phyloP scores from a whole-genome alignment of 1,139 yeast genomes.

The Lodderomyces oxycetoniae region DNA sequence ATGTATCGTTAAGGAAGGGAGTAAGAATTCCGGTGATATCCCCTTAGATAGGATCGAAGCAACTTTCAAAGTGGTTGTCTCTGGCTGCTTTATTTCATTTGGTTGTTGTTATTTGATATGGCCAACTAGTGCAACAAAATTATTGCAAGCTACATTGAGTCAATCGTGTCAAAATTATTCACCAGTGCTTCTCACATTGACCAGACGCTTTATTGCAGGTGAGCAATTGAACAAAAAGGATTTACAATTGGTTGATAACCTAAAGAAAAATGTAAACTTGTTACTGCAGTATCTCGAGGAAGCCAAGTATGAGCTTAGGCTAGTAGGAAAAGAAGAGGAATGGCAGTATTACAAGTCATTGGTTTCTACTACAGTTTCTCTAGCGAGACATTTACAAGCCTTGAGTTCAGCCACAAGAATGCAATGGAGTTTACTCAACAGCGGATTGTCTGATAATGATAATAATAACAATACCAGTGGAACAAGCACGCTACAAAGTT shows the following conservation, averaged over 20 bases:
- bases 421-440: conserved; percentile 50
- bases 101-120: conserved; percentile 55
- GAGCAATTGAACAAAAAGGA: conserved; percentile 40
- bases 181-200: conserved; percentile 43
- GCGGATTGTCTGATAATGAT: not conserved
- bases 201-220: conserved; percentile 53
- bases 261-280: conserved; percentile 37
- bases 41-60: conserved; percentile 54
- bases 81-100: conserved; percentile 61
- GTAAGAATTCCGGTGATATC: conserved; percentile 56
- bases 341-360: conserved; percentile 41
- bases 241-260: conserved; percentile 28
- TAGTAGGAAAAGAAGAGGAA: conserved; percentile 54
- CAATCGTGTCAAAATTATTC: conserved; percentile 54
- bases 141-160: conserved; percentile 45
- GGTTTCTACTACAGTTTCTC: conserved; percentile 47
- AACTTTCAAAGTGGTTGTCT: conserved; percentile 53
- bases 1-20: conserved; percentile 74
- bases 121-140: conserved; percentile 56
- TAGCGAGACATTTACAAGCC: conserved; percentile 63
- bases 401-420: conserved; percentile 64
- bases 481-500: conserved; percentile 9
- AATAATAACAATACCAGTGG: conserved; percentile 3
- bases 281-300: conserved; percentile 52
- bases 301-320: conserved; percentile 54